Evolutionary conservation across 2,329 filamentous ascomycete genomes (phyloP), one percentile per base, ranked within the genome.

Genomic region (Alternaria tenuissima): DNA sequence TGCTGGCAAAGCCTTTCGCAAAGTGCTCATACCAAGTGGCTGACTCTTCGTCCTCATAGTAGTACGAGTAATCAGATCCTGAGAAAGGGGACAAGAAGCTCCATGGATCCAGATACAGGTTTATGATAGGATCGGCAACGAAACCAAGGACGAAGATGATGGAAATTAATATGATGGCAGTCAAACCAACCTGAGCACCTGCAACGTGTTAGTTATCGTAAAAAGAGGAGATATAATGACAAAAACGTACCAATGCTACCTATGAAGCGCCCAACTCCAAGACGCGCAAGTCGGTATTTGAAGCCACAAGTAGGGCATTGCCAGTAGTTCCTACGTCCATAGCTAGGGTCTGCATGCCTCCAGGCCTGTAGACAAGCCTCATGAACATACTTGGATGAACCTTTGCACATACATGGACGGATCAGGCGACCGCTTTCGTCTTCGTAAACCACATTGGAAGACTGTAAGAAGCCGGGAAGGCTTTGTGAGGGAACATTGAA

Each of bases 401-500:
- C 95, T 81, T 92, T 96, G 85, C 95, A 99, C 80, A 90, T 89
- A 84, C 95, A 99, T 36, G 95, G 95, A 55, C 91, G 91, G 69
- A 98, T 86, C 28, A 99, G 83, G 52, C 93, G 89, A 30, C 90
- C 85, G 65, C 89, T 91, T 62, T 91, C 87, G 24, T 92, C 94
- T 52, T 89, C 85, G 73, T 96, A 97, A 20, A 84, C 83, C 46
- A 90, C 87, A 51, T 84, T 83, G 18, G 87, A 85, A 28, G 85
- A 79, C 65, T 88, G 84, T 43, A 91, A 78, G 53, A 88, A 84
- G 24, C 82, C 81, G 24, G 87, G 85, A 22, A 88, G 71, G 58
- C 80, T 82, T 58, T 87, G 83, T 11, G 84, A 81, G 14, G 83
- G 81, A 41, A 82, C 79, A 64, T 87, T 81, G 64, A 86, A 86